These are phyloP conservation scores for Pulchroboletus neoregius DNA, from an alignment of 1,284 basidiomycete species.

Conservation along the genomic window DNA sequence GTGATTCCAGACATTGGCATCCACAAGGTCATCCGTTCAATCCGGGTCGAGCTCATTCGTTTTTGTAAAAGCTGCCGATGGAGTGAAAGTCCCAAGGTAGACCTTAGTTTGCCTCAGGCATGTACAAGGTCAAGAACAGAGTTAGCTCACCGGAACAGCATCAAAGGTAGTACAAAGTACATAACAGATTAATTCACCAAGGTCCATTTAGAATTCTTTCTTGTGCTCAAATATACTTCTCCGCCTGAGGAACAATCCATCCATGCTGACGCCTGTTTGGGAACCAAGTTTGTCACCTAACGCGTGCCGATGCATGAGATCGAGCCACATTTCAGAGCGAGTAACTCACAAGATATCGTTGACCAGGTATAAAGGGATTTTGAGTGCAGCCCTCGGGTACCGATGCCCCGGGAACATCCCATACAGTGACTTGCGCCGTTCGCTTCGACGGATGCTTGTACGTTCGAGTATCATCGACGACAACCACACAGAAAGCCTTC, in stretches of 20 bases:
- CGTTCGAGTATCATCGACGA: constrained; percentile 68
- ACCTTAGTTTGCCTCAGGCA: not conserved
- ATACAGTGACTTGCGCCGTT: constrained; percentile 75
- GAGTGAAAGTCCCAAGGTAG: no score
- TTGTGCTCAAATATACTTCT: constrained; percentile 30
- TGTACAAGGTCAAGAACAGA: not conserved
- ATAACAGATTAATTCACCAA: constrained; percentile 13
- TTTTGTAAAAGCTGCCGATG: not conserved
- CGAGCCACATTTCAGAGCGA: not conserved
- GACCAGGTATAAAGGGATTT: constrained; percentile 60
- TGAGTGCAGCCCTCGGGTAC: constrained; percentile 48
- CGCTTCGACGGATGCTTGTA: constrained; percentile 49
- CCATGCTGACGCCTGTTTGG: constrained; percentile 31
- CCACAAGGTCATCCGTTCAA: constrained; percentile 58
- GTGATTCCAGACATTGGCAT: constrained; percentile 33
- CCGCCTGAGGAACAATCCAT: constrained; percentile 25
- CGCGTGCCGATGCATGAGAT: not conserved
- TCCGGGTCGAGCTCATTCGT: constrained; percentile 46
- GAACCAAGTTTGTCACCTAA: constrained; percentile 32
- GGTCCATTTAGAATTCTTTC: constrained; percentile 33
- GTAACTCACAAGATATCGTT: constrained; percentile 60
- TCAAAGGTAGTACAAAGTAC: not conserved
- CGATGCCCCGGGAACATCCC: constrained; percentile 66
- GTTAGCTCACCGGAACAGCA: not conserved
- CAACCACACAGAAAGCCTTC: constrained; percentile 76